Base-by-base conservation (phyloP, 2,329 filamentous ascomycete genomes). In the Clonostachys sp. region DNA sequence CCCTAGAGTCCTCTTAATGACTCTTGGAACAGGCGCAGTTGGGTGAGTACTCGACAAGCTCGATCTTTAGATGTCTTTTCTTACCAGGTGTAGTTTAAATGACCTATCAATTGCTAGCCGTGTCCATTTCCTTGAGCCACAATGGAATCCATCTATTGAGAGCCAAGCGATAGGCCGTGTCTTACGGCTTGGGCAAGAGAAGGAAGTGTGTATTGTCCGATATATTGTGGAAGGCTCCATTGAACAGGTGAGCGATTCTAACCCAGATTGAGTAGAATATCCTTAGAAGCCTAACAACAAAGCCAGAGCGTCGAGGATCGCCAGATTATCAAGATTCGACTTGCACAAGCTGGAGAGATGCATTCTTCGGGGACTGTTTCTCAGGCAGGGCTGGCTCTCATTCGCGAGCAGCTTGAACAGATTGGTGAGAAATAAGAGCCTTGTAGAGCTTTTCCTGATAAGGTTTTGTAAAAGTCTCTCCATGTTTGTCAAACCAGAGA, bases 71-170 rank as follows among this genome's bases (percentile, higher is more conserved):
- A 5, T 34, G 34, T 35, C 6, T 7, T 17, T 39, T 39, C 36
- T 39, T 39, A 17, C 9, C 6, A 9, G 36, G 2, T 39, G 16
- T 12, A 39, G 36, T 4, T 5, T 6, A 1, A 2, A 5, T 73
- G 73, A 10, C 49, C 61, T 80, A 4, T 68, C 71, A 0, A 64
- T 63, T 0, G 75, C 75, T 0, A 75, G 71, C 41, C 64, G 69
- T 0, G 67, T 80, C 0, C 75, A 74, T 48, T 69, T 80, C 4
- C 58, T 79, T 0, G 77, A 80, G 44, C 68, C 73, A 0, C 77
- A 80, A 24, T 80, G 76, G 75, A 80, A 80, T 38, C 76, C 75
- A 0, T 71, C 66, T 3, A 68, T 77, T 0, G 77, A 80, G 48
- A 68, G 67, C 12, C 77, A 81, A 47, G 77, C 76, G 0, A 70